These are phyloP conservation scores for Ajuga reptans DNA, from an alignment of 305 asterid genomes.

Conservation along the genomic window DNA sequence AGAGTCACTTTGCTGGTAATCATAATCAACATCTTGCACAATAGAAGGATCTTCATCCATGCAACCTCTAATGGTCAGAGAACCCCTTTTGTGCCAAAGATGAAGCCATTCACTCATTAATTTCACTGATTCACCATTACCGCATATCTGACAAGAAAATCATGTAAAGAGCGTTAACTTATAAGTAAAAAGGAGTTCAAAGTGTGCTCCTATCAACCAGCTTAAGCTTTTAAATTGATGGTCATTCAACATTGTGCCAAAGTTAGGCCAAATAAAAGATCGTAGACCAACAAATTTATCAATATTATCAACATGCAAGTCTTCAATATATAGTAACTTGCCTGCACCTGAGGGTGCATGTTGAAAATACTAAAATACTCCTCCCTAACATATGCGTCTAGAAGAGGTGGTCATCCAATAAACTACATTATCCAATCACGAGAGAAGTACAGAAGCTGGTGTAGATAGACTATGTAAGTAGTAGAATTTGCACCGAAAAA, in stretches of 20 bases:
- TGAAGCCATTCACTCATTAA: constrained; percentile 79
- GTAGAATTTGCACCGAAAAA: neutral
- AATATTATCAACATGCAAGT: neutral
- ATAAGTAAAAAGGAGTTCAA: constrained; percentile 1
- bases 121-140: constrained; percentile 71
- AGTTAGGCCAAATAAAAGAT: neutral
- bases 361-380: neutral
- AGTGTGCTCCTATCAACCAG: neutral
- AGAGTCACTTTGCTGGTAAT: constrained; percentile 48
- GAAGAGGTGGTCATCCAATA: neutral
- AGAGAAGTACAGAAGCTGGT: constrained; percentile 5
- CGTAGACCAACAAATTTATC: neutral
- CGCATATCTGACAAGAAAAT: constrained; percentile 62
- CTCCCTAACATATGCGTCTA: neutral
- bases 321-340: neutral
- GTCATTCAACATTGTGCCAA: neutral
- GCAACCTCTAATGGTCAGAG: constrained; percentile 34
- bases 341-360: neutral
- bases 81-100: constrained; percentile 71
- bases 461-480: constrained; percentile 7
- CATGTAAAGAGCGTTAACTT: constrained; percentile 9
- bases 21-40: constrained; percentile 34
- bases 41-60: constrained; percentile 27
- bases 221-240: neutral
- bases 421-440: neutral